Conservation (phyloP, 129 eudicot genomes). For the Artemisia tridentata region DNA sequence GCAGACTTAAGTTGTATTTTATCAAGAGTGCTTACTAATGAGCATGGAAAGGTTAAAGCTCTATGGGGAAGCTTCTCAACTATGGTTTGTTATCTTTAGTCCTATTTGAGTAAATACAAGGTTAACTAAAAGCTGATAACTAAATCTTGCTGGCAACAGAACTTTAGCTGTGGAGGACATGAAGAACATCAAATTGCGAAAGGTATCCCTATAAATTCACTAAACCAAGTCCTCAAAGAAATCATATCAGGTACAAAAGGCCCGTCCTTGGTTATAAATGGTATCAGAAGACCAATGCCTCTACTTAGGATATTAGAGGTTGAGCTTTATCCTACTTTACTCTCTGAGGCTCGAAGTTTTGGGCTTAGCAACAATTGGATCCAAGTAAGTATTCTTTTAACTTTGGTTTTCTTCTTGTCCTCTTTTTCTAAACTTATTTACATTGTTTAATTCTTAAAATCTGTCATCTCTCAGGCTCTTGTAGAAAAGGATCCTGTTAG, state of each 20-base stretch:
- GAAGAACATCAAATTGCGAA: slow-evolving; percentile 86
- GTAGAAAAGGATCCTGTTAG: slow-evolving; percentile 84
- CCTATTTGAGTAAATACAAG: slow-evolving; percentile 19
- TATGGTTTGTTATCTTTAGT: slow-evolving; percentile 1
- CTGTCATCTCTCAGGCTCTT: slow-evolving; percentile 51
- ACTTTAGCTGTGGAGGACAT: slow-evolving; percentile 60
- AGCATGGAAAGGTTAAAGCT: slow-evolving; percentile 87
- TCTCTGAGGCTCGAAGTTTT: slow-evolving; percentile 93
- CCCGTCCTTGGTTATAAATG: slow-evolving; percentile 76
- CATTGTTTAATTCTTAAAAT: too few species aligned
- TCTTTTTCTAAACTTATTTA: too few species aligned
- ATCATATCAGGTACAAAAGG: slow-evolving; percentile 68
- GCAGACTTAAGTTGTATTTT: slow-evolving; percentile 88
- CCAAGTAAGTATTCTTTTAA: slow-evolving; percentile 44
- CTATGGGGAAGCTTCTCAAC: slow-evolving; percentile 93
- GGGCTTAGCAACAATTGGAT: slow-evolving; percentile 85
- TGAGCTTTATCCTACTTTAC: slow-evolving; percentile 81
- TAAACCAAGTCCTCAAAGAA: slow-evolving; percentile 63
- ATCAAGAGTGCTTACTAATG: slow-evolving; percentile 84
- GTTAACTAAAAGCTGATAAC: slow-evolving; percentile 10
- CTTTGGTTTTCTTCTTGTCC: slow-evolving; percentile 4
- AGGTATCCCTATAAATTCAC: slow-evolving; percentile 77
- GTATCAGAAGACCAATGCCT: slow-evolving; percentile 79
- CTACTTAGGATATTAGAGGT: slow-evolving; percentile 77
- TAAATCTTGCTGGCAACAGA: slow-evolving; percentile 47